Percentiles rank a stretch among this genome's conserved stretches.
These are phyloP conservation scores for Neurospora sp. DNA, from an alignment of 495 filamentous ascomycete genomes.

Conservation along the genomic window DNA sequence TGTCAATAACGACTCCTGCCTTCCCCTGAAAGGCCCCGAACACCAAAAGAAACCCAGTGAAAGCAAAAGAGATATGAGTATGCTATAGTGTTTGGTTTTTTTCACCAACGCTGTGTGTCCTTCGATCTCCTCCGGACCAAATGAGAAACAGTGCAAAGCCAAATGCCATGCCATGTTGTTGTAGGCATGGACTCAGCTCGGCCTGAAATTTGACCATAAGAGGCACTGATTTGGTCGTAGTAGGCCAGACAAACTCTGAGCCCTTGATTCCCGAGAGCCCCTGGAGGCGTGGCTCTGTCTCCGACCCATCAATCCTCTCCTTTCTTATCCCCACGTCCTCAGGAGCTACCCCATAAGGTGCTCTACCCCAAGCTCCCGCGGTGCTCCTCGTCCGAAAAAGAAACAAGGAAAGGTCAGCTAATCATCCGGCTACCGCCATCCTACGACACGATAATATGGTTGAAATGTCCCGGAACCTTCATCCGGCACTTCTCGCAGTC, in stretches of 20 bases:
- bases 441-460: constrained; percentile 62
- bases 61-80: neutral
- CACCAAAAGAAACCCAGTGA: neutral
- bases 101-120: neutral
- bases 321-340: neutral
- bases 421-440: constrained; percentile 2
- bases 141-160: neutral
- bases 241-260: neutral
- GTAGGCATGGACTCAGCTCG: neutral
- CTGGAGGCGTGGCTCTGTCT: neutral
- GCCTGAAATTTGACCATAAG: neutral
- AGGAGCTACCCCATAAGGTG: neutral
- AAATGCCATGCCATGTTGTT: neutral
- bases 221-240: neutral
- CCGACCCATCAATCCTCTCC: neutral
- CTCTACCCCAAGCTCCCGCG: neutral
- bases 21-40: neutral
- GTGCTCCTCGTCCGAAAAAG: neutral
- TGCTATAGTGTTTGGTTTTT: neutral
- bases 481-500: constrained; percentile 79
- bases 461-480: constrained; percentile 79
- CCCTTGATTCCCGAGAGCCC: neutral
- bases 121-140: neutral
- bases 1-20: neutral
- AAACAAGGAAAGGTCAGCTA: neutral